These are phyloP conservation scores for Nemophila menziesii DNA, from an alignment of 257 asterid genomes.

Conservation along the genomic window DNA sequence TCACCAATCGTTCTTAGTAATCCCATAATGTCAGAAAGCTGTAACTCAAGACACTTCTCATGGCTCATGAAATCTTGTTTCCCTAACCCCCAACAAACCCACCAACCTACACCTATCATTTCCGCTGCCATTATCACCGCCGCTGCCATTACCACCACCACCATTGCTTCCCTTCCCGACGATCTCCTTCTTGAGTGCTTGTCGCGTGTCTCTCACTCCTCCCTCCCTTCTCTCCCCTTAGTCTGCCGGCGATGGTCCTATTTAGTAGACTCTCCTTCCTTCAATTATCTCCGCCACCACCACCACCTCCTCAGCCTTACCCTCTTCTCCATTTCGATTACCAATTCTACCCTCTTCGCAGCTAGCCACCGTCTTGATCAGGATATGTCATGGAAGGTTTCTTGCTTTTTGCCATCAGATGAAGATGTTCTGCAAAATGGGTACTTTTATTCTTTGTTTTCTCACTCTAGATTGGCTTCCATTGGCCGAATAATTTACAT, in stretches of 20 bases:
- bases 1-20: conserved; percentile 16
- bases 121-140: conserved; percentile 21
- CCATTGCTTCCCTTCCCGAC: conserved; percentile 65
- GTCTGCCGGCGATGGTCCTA: conserved; percentile 85
- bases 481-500: conserved; percentile 63
- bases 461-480: conserved; percentile 41
- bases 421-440: conserved; percentile 18
- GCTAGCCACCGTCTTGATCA: conserved; percentile 43
- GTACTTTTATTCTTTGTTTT: conserved; percentile 25
- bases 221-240: conserved; percentile 53
- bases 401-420: conserved; percentile 35
- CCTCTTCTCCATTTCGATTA: conserved; percentile 46
- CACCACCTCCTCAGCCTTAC: conserved; percentile 37
- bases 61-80: conserved; percentile 87
- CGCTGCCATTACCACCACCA: conserved; percentile 25
- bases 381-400: conserved; percentile 38
- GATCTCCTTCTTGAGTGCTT: conserved; percentile 79
- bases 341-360: conserved; percentile 46
- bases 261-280: conserved; percentile 50
- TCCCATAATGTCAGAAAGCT: conserved; percentile 30
- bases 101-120: conserved; percentile 26
- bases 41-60: conserved; percentile 70
- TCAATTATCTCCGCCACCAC: conserved; percentile 48
- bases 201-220: conserved; percentile 43
- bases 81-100: conserved; percentile 57